Evolutionary conservation across 345 rosid genomes (phyloP), one percentile per base, ranked within the genome.

Genomic region (Camelina neglecta): DNA sequence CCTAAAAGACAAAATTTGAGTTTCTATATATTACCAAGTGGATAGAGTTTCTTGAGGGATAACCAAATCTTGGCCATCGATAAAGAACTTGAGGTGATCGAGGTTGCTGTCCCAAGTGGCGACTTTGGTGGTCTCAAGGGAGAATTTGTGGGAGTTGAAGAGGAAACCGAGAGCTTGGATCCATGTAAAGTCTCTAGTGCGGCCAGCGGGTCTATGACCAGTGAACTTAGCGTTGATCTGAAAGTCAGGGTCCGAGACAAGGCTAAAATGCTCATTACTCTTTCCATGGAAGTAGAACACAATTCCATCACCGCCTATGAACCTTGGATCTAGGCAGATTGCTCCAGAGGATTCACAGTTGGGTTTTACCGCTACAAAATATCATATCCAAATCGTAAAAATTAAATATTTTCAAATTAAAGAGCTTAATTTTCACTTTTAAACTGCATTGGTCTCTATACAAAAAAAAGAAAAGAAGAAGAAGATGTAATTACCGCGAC

Each of bases 271-370:
- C 73, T 81, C 82, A 3, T 83, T 80, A 65, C 81, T 78, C 79
- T 79, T 83, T 18, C 87, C 85, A 16, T 83, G 85, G 81, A 85
- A 87, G 74, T 83, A 82, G 78, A 83, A 83, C 35, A 83, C 82
- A 51, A 75, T 69, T 26, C 86, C 87, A 56, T 86, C 88, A 11
- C 84, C 88, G 56, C 85, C 83, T 4, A 85, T 83, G 58, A 86
- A 86, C 41, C 85, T 81, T 2, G 85, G 85, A 50, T 86, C 83
- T 55, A 55, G 18, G 20, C 70, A 66, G 11, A 50, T 12, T 4
- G 47, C 11, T 33, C 59, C 59, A 18, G 11, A 36, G 8, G 60
- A 21, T 51, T 67, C 47, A 6, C 59, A 50, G 48, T 66, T 66
- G 18, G 59, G 71, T n/a, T 67, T 67, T 21, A 51, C 5, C 8